Evolutionary conservation across 1,139 yeast species (phyloP).

Genomic region (Debaryomyces sp.): DNA sequence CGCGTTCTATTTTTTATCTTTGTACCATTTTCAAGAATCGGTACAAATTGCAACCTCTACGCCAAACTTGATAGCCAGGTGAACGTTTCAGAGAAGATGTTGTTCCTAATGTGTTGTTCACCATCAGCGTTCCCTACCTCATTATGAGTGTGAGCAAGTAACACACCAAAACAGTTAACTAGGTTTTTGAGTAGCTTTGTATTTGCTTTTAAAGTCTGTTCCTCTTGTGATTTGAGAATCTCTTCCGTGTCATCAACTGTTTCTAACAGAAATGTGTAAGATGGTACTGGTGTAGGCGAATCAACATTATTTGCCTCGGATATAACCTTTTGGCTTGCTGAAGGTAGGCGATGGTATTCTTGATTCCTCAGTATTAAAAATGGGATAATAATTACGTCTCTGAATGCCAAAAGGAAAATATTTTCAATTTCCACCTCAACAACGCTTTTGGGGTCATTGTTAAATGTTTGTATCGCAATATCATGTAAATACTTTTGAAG

Average conservation of each 20-base stretch:
- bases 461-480: constrained; percentile 15
- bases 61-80: constrained; percentile 18
- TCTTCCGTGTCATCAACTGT: neutral
- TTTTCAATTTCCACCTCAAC: constrained; percentile 33
- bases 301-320: neutral
- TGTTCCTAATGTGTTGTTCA: constrained; percentile 21
- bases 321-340: neutral
- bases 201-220: constrained; percentile 8
- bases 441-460: constrained; percentile 6
- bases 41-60: neutral
- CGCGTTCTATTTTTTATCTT: constrained; percentile 5
- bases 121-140: constrained; percentile 23
- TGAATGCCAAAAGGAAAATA: constrained; percentile 32
- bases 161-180: constrained; percentile 27
- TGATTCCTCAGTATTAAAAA: constrained; percentile 23
- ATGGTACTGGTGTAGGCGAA: neutral
- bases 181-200: constrained; percentile 15
- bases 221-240: constrained; percentile 10
- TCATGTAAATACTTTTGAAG: constrained; percentile 29
- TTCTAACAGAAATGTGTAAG: neutral
- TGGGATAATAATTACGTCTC: constrained; percentile 36
- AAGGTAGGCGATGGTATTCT: neutral
- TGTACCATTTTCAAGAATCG: constrained; percentile 2
- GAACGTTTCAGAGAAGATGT: constrained; percentile 23
- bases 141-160: constrained; percentile 19